A percentile compares a stretch with the other conserved stretches of the same genome.
Conservation (phyloP, 345 rosid species). For the Arabidopsis arenosa region DNA sequence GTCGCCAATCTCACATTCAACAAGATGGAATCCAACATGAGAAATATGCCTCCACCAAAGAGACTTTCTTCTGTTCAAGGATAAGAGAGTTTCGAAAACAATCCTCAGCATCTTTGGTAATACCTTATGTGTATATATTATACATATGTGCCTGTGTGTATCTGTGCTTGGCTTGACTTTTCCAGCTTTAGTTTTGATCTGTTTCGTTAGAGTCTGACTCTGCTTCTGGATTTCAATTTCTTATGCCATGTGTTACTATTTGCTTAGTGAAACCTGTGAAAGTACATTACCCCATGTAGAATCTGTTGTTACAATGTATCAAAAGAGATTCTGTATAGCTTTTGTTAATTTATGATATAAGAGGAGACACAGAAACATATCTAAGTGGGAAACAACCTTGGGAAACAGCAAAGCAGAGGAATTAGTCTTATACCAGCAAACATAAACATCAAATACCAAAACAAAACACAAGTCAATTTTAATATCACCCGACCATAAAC, state of each 20-base stretch:
- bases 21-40: slow-evolving; percentile 57
- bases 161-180: slow-evolving; percentile 18
- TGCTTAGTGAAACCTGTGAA: slow-evolving; percentile 5
- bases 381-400: slow-evolving; percentile 43
- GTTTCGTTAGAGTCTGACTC: slow-evolving; percentile 17
- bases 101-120: slow-evolving; percentile 15
- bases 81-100: slow-evolving; percentile 6
- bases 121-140: slow-evolving; percentile 18
- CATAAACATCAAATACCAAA: slow-evolving; percentile 26
- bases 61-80: slow-evolving; percentile 30
- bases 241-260: slow-evolving; percentile 1
- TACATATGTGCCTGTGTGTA: neutral
- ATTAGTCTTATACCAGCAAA: slow-evolving; percentile 27
- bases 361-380: slow-evolving; percentile 31
- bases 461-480: slow-evolving; percentile 11
- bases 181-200: slow-evolving; percentile 48
- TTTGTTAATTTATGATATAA: neutral
- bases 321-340: neutral
- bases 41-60: slow-evolving; percentile 39
- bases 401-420: slow-evolving; percentile 39
- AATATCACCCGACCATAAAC: slow-evolving; percentile 45
- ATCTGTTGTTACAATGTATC: neutral
- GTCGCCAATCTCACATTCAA: slow-evolving; percentile 78
- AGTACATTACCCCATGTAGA: slow-evolving; percentile 17
- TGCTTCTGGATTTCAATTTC: slow-evolving; percentile 8